Conservation (phyloP, 2,329 filamentous ascomycete species). For the Neodidymelliopsis sp. region DNA sequence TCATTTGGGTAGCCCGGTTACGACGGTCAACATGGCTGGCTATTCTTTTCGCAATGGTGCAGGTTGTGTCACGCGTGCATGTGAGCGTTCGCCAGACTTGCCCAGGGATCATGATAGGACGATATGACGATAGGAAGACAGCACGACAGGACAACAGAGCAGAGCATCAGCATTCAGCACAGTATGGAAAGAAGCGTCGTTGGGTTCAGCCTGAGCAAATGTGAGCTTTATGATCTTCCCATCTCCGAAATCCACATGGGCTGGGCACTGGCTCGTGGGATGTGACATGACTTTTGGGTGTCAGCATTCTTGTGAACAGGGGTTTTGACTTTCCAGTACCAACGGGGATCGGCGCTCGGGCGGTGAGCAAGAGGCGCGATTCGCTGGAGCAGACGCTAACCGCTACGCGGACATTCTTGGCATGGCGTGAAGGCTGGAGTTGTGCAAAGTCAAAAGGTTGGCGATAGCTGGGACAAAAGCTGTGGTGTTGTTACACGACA, state of each 20-base stretch:
- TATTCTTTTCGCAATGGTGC: constrained; percentile 30
- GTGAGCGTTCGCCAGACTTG: constrained; percentile 15
- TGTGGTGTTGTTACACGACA: constrained; percentile 26
- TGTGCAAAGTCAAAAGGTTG: constrained; percentile 36
- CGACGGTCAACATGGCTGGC: constrained; percentile 30
- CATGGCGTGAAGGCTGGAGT: constrained; percentile 32
- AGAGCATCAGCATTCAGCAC: not conserved
- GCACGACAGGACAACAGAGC: not conserved
- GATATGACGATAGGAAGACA: not conserved
- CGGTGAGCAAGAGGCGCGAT: constrained; percentile 25
- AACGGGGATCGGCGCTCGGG: constrained; percentile 42
- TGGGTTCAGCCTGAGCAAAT: not conserved
- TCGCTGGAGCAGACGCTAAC: constrained; percentile 31
- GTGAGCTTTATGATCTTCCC: constrained; percentile 7
- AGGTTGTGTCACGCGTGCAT: constrained; percentile 22
- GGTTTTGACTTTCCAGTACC: constrained; percentile 31
- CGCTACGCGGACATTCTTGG: constrained; percentile 32
- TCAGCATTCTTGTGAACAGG: constrained; percentile 27
- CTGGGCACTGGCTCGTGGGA: constrained; percentile 12
- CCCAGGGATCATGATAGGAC: constrained; percentile 7
- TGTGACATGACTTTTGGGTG: constrained; percentile 9
- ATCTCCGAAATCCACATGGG: not conserved
- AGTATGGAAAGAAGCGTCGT: constrained; percentile 1
- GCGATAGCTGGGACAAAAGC: constrained; percentile 24
- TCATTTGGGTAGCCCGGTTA: constrained; percentile 31